A percentile compares a stretch with the other conserved stretches of the same genome.
phyloP scores from a whole-genome alignment of 2,329 filamentous ascomycete species.

The Epicoccum nigrum region DNA sequence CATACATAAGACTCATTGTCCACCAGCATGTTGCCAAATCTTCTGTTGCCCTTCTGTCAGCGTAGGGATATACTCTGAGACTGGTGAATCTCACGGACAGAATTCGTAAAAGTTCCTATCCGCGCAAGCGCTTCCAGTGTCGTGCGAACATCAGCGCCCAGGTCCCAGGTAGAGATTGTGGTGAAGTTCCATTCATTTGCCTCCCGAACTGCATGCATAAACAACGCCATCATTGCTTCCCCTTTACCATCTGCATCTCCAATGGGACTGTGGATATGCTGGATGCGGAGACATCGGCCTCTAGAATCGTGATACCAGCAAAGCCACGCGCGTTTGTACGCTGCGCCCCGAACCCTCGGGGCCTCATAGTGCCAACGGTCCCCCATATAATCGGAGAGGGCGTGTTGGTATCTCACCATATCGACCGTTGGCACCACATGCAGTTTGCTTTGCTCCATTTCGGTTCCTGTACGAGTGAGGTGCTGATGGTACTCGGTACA shows the following conservation, averaged over 20 bases:
- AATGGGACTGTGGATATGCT: background rate
- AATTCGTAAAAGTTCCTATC: background rate
- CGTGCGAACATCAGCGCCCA: background rate
- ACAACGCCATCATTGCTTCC: background rate
- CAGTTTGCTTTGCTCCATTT: background rate
- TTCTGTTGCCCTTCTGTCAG: background rate
- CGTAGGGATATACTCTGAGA: slow-evolving; percentile 2
- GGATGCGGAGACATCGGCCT: slow-evolving; percentile 6
- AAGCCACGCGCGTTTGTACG: slow-evolving; percentile 3
- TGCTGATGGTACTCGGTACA: background rate
- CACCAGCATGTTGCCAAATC: background rate
- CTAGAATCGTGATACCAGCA: slow-evolving; percentile 13
- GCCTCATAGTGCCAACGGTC: background rate
- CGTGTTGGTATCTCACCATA: slow-evolving; percentile 8
- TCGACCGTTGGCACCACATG: slow-evolving; percentile 1
- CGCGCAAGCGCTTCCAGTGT: background rate
- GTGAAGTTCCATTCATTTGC: slow-evolving; percentile 10
- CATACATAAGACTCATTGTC: slow-evolving; percentile 1
- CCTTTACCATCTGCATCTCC: background rate
- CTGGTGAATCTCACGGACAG: background rate
- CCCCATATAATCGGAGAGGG: slow-evolving; percentile 6
- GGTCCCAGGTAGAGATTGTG: slow-evolving; percentile 3
- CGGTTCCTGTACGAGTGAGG: background rate
- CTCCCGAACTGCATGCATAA: slow-evolving; percentile 3
- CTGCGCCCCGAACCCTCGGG: background rate